Base-by-base conservation (phyloP, 768 basidiomycete genomes). In the Lactarius akahatsu region DNA sequence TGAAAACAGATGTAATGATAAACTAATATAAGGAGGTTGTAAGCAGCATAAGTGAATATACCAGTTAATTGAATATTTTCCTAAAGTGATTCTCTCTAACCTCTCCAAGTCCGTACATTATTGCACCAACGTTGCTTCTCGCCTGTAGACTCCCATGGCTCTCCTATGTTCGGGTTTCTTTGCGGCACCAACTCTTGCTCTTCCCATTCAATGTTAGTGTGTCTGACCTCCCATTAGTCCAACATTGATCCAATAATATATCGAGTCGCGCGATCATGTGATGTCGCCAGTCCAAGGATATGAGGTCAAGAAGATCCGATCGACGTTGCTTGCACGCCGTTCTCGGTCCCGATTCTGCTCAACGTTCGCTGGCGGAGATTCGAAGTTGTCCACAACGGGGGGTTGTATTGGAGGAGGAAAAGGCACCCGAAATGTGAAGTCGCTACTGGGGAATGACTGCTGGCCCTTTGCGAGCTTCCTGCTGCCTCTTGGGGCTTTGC, bases 401-500 rank as follows among this genome's bases (percentile, higher is more conserved):
- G 50, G 40, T 26, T 63, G 62, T 56, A 67, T 30, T 63, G 28
- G 56, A 30, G 40, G 26, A 32, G 62, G 62, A 13, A 55, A 56
- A 9, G 66, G 36, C 34, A 67, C 20, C 34, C 61, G 62, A 59
- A 67, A 63, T 9, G 52, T 28, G 40, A 56, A 8, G 56, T 30
- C 56, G 32, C 56, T 36, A 32, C 36, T 55, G 36, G 66, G 59
- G 30, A 63, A 59, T 30, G 40, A 16, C n/a, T 52, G 52, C 8
- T 58, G 66, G 18, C 13, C 54, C 28, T 63, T 67, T 20, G 62
- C 43, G 16, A 32, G 52, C 57, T 56, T 70, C 52, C 69, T 65
- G 52, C 79, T 77, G 18, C 87, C 86, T 72, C 86, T 87, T 36
- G 86, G 84, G 52, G 87, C 86, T 77, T 88, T 91, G 30, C 90